phyloP scores from a whole-genome alignment of 2,329 filamentous ascomycete species.

The Rhinocladiella mackenziei region DNA sequence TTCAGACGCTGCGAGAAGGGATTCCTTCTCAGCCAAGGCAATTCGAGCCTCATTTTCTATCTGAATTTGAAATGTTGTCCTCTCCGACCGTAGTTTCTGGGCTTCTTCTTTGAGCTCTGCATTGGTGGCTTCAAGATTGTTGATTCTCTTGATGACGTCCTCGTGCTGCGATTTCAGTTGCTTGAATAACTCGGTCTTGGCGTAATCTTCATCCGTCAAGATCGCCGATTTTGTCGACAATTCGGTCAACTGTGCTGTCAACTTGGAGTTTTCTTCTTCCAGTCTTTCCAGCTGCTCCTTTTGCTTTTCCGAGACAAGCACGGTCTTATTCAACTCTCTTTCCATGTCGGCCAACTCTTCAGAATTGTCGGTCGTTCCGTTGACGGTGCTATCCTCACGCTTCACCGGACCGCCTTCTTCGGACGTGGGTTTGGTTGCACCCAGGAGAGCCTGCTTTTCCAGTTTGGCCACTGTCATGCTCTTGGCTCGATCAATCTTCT shows the following conservation, averaged over 20 bases:
- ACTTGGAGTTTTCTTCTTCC: constrained; percentile 67
- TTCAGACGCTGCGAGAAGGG: constrained; percentile 74
- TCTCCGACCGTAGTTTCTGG: constrained; percentile 77
- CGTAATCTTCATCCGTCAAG: constrained; percentile 87
- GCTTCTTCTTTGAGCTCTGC: constrained; percentile 78
- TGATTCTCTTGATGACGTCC: constrained; percentile 86
- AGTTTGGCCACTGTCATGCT: constrained; percentile 87
- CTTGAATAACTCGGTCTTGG: constrained; percentile 90
- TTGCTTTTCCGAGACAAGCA: constrained; percentile 72
- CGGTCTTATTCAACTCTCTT: constrained; percentile 70
- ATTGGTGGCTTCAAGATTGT: constrained; percentile 85
- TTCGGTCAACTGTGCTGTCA: constrained; percentile 75
- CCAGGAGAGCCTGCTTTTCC: constrained; percentile 79
- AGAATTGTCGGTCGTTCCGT: constrained; percentile 52
- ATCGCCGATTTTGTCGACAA: constrained; percentile 59
- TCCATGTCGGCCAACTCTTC: constrained; percentile 65
- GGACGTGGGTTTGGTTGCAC: constrained; percentile 50
- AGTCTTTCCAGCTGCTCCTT: constrained; percentile 82
- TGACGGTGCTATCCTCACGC: constrained; percentile 51
- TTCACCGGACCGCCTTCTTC: constrained; percentile 45
- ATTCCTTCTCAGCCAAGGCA: constrained; percentile 72
- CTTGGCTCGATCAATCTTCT: constrained; percentile 83
- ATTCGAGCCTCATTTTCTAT: constrained; percentile 75
- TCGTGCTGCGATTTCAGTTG: constrained; percentile 85
- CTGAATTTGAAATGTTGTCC: constrained; percentile 74